Evolutionary conservation across 2,329 filamentous ascomycete species (phyloP).

Genomic region (Capronia coronata): DNA sequence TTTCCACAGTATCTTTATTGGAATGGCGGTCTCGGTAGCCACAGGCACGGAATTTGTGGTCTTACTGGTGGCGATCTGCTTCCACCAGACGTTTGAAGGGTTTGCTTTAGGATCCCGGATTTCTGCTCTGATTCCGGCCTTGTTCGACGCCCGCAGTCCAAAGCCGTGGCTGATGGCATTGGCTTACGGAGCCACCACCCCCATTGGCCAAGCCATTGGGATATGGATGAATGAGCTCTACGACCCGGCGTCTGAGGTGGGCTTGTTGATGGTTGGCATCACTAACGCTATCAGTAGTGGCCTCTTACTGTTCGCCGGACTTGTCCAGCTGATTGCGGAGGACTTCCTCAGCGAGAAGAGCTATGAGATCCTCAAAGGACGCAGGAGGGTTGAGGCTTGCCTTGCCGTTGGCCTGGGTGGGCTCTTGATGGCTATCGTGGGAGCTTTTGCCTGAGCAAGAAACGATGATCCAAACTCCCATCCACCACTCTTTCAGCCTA

Average conservation of each 20-base stretch:
- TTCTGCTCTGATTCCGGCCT: conserved; percentile 59
- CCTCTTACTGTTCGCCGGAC: conserved; percentile 69
- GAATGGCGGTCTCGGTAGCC: conserved; percentile 76
- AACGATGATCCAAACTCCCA: too few relatives aligned
- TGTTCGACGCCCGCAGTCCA: conserved; percentile 63
- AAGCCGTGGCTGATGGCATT: conserved; percentile 68
- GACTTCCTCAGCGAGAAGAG: conserved; percentile 68
- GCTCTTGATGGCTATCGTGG: conserved; percentile 60
- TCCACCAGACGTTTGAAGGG: conserved; percentile 85
- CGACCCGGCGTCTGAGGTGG: conserved; percentile 68
- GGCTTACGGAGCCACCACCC: conserved; percentile 64
- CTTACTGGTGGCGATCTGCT: conserved; percentile 71
- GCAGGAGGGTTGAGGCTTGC: conserved; percentile 56
- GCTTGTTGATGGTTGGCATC: conserved; percentile 73
- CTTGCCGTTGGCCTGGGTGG: conserved; percentile 55
- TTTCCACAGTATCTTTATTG: conserved; percentile 80
- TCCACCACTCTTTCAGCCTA: too few relatives aligned
- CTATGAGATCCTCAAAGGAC: conserved; percentile 54
- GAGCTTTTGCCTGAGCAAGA: conserved; percentile 52
- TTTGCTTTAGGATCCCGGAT: conserved; percentile 80
- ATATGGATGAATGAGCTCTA: conserved; percentile 71
- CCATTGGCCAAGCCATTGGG: conserved; percentile 76
- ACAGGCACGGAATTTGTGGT: conserved; percentile 73
- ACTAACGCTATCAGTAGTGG: conserved; percentile 83
- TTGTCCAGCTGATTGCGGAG: conserved; percentile 78